Evolutionary conservation across 1,139 yeast genomes (phyloP), one percentile per base, ranked within the genome.

Genomic region (Pichia sp.): DNA sequence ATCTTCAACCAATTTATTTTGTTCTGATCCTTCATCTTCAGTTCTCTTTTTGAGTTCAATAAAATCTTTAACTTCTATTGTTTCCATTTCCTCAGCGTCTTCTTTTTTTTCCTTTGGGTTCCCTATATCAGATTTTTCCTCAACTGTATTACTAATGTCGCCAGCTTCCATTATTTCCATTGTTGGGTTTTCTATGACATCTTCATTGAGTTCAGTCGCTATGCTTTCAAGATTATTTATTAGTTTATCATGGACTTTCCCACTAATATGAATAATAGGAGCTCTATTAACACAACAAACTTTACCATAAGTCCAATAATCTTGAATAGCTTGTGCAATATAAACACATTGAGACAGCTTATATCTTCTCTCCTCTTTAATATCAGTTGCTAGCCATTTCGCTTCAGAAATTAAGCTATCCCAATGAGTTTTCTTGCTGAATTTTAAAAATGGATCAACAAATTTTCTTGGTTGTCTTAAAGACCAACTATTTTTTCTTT

Each of bases 401-500:
- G 82, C 87, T 66, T 93, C 99, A 43, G 81, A 80, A n/a, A 93
- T 57, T 42, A 91, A 58, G 57, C 76, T 70, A 61, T 86, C 93
- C 89, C 95, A 83, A 59, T 87, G 90, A 5, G 83, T 72, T 27
- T 50, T 53, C 19, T 60, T 59, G 48, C 70, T 67, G 50, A 67
- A 69, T 14, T 58, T 56, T 34, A 65, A 46, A 50, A 80, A 77
- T 0, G 98, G 97, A 57, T 89, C 95, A 29, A 75, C 67, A 61
- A 76, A 84, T 57, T 79, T 77, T 50, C 79, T 75, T 1, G 96
- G 96, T 66, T 95, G 99, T 49, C 96, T 76, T 52, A 91, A 72
- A 30, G 96, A 86, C 99, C 99, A 95, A 61, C 87, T 83, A 7
- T 89, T 88, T 53, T 85, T 84, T 50, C 96, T 74, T 64, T 90